phyloP scores from a whole-genome alignment of 371 early-diverging fungal species.

The Lichtheimia corymbifera region DNA sequence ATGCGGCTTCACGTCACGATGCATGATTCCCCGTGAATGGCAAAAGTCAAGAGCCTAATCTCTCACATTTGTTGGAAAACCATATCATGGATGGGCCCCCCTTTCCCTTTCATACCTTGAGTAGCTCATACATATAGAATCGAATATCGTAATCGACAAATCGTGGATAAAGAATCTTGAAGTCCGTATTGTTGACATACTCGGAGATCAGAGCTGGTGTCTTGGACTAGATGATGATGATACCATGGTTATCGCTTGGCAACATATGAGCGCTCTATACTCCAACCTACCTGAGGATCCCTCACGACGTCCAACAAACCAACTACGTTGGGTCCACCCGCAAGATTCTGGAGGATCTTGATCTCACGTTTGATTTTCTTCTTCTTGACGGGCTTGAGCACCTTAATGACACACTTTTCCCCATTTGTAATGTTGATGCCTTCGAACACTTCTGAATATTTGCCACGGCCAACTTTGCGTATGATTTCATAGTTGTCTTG shows the following conservation, averaged over 20 bases:
- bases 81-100: not conserved
- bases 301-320: slow-evolving; percentile 94
- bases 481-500: slow-evolving; percentile 98
- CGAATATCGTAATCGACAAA: slow-evolving; percentile 95
- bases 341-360: slow-evolving; percentile 97
- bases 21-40: slow-evolving; percentile 99
- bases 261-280: not conserved
- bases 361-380: slow-evolving; percentile 99
- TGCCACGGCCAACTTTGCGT: slow-evolving; percentile 97
- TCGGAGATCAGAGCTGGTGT: slow-evolving; percentile 86
- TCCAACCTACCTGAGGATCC: slow-evolving; percentile 82
- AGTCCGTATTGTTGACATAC: slow-evolving; percentile 86
- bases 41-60: slow-evolving; percentile 92
- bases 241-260: not conserved
- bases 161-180: slow-evolving; percentile 69
- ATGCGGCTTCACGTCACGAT: slow-evolving; percentile 99
- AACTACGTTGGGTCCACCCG: slow-evolving; percentile 95
- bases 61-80: not conserved
- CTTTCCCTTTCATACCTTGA: slow-evolving; percentile 63
- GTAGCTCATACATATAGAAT: slow-evolving; percentile 95
- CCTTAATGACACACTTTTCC: slow-evolving; percentile 97
- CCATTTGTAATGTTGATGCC: slow-evolving; percentile 84
- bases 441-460: slow-evolving; percentile 99
- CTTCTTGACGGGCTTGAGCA: slow-evolving; percentile 98
- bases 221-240: slow-evolving; percentile 13